Percentiles rank a stretch among this genome's conserved stretches.
These are phyloP conservation scores for Paramyrothecium roridum DNA, from an alignment of 2,329 filamentous ascomycete genomes.

Conservation along the genomic window DNA sequence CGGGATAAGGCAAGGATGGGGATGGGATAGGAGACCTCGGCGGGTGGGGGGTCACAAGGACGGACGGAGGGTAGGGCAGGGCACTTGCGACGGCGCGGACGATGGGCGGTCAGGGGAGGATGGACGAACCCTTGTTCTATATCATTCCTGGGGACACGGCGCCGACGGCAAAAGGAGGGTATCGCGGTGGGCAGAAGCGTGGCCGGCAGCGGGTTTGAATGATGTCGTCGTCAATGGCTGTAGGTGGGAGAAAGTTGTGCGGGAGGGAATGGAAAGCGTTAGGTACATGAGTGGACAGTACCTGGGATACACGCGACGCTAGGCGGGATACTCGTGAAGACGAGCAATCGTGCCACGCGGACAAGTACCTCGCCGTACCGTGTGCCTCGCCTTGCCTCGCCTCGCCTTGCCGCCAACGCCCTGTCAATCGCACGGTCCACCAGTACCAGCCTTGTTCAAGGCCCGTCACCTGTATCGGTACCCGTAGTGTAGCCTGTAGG, in stretches of 20 bases:
- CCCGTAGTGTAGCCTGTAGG: no score
- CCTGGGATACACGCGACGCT: neutral
- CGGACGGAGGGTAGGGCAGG: neutral
- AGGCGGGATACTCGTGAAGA: no score
- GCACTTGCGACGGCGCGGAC: neutral
- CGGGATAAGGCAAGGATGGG: slow-evolving; percentile 2
- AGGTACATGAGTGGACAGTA: neutral
- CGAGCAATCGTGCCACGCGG: no score
- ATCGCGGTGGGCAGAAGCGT: neutral
- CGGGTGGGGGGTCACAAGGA: neutral
- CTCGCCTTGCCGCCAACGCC: no score
- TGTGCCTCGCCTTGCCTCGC: no score
- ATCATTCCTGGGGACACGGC: neutral
- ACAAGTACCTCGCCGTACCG: no score
- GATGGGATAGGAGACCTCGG: slow-evolving; percentile 4
- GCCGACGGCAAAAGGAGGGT: neutral
- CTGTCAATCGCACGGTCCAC: no score
- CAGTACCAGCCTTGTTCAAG: no score
- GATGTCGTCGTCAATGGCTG: neutral
- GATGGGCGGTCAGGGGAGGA: neutral
- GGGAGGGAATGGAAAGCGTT: neutral
- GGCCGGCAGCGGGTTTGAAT: neutral
- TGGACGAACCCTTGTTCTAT: neutral
- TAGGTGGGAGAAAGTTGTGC: neutral
- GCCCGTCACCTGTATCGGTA: no score